phyloP scores from a whole-genome alignment of 2,329 filamentous ascomycete species.

The Ophiocordyceps robertsii region DNA sequence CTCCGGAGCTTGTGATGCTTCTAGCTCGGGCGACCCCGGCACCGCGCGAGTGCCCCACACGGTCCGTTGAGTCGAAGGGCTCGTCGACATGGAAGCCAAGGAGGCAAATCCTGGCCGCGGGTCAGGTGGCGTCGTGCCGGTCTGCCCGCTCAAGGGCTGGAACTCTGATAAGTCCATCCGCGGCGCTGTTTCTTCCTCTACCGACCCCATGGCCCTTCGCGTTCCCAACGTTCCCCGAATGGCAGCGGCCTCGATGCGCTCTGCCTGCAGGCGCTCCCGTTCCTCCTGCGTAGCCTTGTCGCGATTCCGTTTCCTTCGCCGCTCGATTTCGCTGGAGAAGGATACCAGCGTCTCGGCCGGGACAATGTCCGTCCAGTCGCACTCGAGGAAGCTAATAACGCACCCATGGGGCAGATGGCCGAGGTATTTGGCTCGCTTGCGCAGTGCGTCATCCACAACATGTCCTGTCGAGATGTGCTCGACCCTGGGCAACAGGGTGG shows the following conservation, averaged over 20 bases:
- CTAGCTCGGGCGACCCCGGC: conserved; percentile 41
- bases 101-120: conserved; percentile 49
- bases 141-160: conserved; percentile 40
- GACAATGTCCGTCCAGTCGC: conserved; percentile 89
- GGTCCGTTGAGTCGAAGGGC: conserved; percentile 61
- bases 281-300: conserved; percentile 83
- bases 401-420: conserved; percentile 81
- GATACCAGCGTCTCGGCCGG: conserved; percentile 57
- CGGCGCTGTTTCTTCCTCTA: conserved; percentile 23
- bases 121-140: conserved; percentile 40
- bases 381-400: conserved; percentile 81
- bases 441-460: conserved; percentile 70
- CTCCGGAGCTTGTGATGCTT: conserved; percentile 19
- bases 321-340: conserved; percentile 66
- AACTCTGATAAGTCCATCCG: conserved; percentile 48
- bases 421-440: conserved; percentile 76
- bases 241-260: conserved; percentile 62
- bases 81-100: conserved; percentile 68
- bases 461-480: conserved; percentile 84
- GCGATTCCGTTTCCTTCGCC: conserved; percentile 59
- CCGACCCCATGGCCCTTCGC: conserved; percentile 20
- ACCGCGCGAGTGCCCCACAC: conserved; percentile 85
- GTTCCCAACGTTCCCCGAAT: conserved; percentile 38
- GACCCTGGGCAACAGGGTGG: conserved; percentile 72
- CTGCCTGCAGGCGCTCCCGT: conserved; percentile 68